These are phyloP conservation scores for Umbilicus rupestris DNA, from an alignment of 164 flowering plant genomes.

Conservation along the genomic window DNA sequence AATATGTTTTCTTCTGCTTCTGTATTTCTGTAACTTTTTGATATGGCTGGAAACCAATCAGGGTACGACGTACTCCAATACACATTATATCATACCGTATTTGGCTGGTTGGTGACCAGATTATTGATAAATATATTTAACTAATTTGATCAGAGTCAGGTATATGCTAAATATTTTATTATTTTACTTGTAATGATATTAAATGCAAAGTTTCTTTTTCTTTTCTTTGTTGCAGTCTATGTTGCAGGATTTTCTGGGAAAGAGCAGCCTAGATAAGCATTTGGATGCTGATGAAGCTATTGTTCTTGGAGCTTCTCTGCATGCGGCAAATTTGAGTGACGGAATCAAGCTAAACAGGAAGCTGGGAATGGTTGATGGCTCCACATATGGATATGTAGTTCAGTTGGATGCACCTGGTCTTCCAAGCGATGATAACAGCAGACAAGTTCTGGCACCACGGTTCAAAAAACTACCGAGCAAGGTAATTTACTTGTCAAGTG, in stretches of 20 bases:
- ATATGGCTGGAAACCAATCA: not conserved
- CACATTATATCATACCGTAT: not conserved
- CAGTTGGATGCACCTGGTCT: constrained; percentile 71
- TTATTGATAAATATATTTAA: not conserved
- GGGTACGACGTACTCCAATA: not conserved
- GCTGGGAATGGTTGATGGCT: constrained; percentile 95
- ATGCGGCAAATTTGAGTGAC: constrained; percentile 98
- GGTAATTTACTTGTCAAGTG: constrained; percentile 31
- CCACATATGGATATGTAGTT: constrained; percentile 68
- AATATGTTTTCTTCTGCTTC: constrained; percentile 3
- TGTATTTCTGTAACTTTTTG: not conserved
- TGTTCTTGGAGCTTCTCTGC: constrained; percentile 88
- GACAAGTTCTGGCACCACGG: constrained; percentile 60
- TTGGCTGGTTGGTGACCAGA: not conserved
- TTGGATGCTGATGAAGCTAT: constrained; percentile 98
- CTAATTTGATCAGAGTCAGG: not conserved
- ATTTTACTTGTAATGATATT: not conserved
- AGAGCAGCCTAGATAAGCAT: constrained; percentile 80
- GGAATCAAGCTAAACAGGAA: constrained; percentile 95
- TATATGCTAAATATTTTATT: not conserved
- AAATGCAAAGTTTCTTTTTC: not conserved
- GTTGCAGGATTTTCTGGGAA: constrained; percentile 88
- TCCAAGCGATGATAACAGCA: constrained; percentile 50
- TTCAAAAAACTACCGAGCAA: constrained; percentile 93
- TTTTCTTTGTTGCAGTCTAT: constrained; percentile 43